phyloP scores from a whole-genome alignment of 345 rosid genomes.

The Kandelia obovata region DNA sequence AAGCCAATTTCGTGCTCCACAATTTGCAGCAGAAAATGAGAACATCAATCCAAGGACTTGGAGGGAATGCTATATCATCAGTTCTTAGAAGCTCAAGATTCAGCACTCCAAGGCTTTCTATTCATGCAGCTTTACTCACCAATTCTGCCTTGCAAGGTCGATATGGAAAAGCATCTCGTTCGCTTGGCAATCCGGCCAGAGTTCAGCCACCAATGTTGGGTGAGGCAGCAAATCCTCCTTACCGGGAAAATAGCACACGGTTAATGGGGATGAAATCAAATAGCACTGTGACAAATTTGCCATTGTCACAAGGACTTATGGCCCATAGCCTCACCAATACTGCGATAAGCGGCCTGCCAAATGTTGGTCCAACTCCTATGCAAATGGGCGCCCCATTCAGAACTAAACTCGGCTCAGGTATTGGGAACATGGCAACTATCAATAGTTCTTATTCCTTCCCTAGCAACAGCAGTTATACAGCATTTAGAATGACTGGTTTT shows the following conservation, averaged over 20 bases:
- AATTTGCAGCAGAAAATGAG: neutral
- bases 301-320: too few relatives aligned
- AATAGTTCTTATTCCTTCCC: neutral
- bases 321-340: neutral
- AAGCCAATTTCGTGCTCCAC: constrained; percentile 4
- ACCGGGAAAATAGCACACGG: neutral
- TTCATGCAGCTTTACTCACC: constrained; percentile 7
- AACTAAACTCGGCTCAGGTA: neutral
- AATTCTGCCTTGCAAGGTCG: neutral
- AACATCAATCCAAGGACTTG: constrained; percentile 8
- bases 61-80: neutral
- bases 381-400: neutral
- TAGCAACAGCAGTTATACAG: constrained; percentile 11
- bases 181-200: neutral
- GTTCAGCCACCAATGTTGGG: constrained; percentile 7
- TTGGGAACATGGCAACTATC: neutral
- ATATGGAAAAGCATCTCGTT: constrained; percentile 16
- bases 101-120: neutral
- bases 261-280: neutral
- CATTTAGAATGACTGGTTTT: constrained; percentile 6
- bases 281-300: neutral
- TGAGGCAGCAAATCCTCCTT: neutral
- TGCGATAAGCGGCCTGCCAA: neutral
- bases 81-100: neutral
- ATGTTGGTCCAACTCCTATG: constrained; percentile 3